These are phyloP conservation scores for Solanum chiquidenum DNA, from an alignment of 257 asterid species.

Conservation along the genomic window DNA sequence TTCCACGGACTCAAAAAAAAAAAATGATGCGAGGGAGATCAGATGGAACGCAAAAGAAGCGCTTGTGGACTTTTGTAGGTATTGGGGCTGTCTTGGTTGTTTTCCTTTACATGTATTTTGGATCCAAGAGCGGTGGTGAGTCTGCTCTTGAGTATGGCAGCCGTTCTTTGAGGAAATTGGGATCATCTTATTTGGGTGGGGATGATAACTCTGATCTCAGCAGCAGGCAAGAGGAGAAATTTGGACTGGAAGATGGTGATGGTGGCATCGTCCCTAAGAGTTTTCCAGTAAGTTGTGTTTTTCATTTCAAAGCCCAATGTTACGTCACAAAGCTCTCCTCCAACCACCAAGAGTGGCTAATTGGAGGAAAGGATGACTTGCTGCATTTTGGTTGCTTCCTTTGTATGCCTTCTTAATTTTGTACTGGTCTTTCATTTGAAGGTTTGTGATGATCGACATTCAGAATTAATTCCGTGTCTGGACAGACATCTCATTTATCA, in stretches of 20 bases:
- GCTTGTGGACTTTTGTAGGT: slow-evolving; percentile 41
- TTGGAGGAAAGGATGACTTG: background rate
- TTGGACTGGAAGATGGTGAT: background rate
- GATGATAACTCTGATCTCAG: slow-evolving; percentile 68
- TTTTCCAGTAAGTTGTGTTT: background rate
- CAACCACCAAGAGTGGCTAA: background rate
- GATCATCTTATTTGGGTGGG: slow-evolving; percentile 78
- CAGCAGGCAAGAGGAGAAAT: slow-evolving; percentile 25
- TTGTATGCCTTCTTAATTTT: background rate
- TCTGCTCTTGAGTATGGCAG: slow-evolving; percentile 82
- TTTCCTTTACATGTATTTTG: slow-evolving; percentile 50
- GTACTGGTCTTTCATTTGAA: slow-evolving; percentile 2
- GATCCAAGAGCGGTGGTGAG: slow-evolving; percentile 68
- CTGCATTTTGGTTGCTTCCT: background rate
- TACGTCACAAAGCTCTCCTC: background rate
- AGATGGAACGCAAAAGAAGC: slow-evolving; percentile 65
- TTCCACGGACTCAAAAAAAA: slow-evolving; percentile 5
- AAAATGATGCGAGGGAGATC: slow-evolving; percentile 64
- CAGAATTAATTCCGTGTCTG: slow-evolving; percentile 93
- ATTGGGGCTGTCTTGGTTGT: slow-evolving; percentile 39
- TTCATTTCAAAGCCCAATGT: background rate
- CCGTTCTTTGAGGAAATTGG: slow-evolving; percentile 75
- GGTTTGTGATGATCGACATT: slow-evolving; percentile 98
- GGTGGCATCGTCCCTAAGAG: background rate
- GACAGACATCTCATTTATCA: slow-evolving; percentile 93